phyloP scores from a whole-genome alignment of 2,329 filamentous ascomycete species.

The Colletotrichum lentis region DNA sequence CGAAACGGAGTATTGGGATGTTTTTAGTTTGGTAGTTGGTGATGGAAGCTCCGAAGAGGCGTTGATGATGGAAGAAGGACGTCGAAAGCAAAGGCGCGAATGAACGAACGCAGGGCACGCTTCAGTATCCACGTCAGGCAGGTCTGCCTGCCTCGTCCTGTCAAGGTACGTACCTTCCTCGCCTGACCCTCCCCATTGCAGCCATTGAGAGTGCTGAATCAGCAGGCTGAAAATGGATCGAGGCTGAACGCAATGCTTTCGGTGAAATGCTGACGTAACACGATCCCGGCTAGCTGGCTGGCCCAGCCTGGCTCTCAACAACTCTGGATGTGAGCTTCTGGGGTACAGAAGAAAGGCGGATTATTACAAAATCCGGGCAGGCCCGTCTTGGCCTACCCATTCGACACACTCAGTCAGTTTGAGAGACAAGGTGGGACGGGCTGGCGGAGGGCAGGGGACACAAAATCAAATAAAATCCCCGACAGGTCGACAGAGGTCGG shows the following conservation, averaged over 20 bases:
- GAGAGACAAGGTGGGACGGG: conserved; percentile 64
- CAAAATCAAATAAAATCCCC: conserved; percentile 29
- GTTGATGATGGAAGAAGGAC: conserved; percentile 36
- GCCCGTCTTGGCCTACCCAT: conserved; percentile 79
- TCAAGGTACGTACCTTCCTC: conserved; percentile 21
- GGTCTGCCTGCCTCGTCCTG: conserved; percentile 50
- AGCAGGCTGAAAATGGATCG: background rate
- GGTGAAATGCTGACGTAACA: background rate
- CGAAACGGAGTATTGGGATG: conserved; percentile 7
- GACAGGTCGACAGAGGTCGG: conserved; percentile 18
- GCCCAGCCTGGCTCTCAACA: background rate
- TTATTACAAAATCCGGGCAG: conserved; percentile 54
- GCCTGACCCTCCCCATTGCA: conserved; percentile 6
- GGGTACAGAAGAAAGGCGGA: background rate
- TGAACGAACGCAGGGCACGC: conserved; percentile 15
- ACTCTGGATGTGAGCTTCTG: background rate
- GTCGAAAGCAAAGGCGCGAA: conserved; percentile 33
- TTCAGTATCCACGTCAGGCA: conserved; percentile 53
- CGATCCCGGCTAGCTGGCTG: background rate
- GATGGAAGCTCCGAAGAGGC: conserved; percentile 30
- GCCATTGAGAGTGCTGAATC: background rate
- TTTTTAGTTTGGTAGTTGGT: conserved; percentile 8
- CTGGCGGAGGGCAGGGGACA: conserved; percentile 56
- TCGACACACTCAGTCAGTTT: conserved; percentile 55
- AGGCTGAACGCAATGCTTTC: background rate